Conservation (phyloP, 345 rosid species). For the Noccaea caerulescens region DNA sequence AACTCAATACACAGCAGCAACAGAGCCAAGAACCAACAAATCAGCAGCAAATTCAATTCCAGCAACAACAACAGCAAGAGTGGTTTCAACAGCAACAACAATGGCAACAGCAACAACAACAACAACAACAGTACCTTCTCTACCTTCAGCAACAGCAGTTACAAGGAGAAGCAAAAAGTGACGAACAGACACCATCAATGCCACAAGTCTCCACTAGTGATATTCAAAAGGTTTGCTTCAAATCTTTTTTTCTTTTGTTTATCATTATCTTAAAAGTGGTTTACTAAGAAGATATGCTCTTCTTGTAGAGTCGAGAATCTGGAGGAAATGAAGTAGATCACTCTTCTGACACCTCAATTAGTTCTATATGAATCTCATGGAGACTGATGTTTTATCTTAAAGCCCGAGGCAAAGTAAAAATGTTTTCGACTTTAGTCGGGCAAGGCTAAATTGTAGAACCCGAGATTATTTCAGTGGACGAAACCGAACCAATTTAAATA, state of each 20-base stretch:
- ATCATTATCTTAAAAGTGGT: not conserved
- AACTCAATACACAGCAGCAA: constrained; percentile 40
- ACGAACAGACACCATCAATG: constrained; percentile 39
- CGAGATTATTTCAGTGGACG: constrained; percentile 5
- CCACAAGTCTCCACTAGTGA: constrained; percentile 41
- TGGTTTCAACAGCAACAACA: constrained; percentile 50
- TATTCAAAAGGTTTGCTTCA: constrained; percentile 40
- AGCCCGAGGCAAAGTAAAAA: too few species aligned
- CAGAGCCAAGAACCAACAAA: constrained; percentile 51
- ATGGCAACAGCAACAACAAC: constrained; percentile 29
- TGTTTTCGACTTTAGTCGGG: too few species aligned
- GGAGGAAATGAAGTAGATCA: constrained; percentile 22
- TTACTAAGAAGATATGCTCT: not conserved
- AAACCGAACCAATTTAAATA: not conserved
- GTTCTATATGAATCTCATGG: constrained; percentile 30
- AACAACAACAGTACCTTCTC: constrained; percentile 33
- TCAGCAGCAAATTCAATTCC: constrained; percentile 49
- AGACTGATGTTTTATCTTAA: too few species aligned
- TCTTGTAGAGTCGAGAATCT: constrained; percentile 40
- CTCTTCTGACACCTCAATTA: constrained; percentile 40
- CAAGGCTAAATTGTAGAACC: not conserved
- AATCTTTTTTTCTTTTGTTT: constrained; percentile 7
- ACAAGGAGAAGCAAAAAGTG: constrained; percentile 43
- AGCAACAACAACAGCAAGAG: constrained; percentile 48
- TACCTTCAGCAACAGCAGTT: constrained; percentile 44